phyloP scores from a whole-genome alignment of 169 alveolate species.

The Amoebophrya sp. region DNA sequence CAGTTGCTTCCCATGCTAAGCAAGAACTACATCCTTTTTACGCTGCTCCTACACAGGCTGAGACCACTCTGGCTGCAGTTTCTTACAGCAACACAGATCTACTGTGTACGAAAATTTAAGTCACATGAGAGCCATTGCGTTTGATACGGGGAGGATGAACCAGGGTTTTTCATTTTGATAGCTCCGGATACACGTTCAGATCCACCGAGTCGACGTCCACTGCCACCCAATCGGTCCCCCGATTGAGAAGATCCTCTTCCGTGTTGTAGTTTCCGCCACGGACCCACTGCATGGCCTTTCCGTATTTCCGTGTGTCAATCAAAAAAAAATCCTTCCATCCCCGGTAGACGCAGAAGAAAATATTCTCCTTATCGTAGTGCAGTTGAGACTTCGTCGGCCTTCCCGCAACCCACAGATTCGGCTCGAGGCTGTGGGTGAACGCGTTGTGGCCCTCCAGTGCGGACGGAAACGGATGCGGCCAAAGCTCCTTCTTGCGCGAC shows the following conservation, averaged over 20 bases:
- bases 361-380: not conserved
- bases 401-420: not conserved
- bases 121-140: too few relatives aligned
- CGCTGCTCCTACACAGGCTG: too few relatives aligned
- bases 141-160: too few relatives aligned
- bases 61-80: too few relatives aligned
- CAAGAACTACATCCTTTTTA: too few relatives aligned
- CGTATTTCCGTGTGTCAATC: not conserved
- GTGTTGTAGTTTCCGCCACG: not conserved
- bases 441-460: too few relatives aligned
- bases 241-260: not conserved
- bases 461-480: too few relatives aligned
- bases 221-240: not conserved
- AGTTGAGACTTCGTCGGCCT: not conserved
- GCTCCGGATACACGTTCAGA: not conserved
- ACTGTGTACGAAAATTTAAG: too few relatives aligned
- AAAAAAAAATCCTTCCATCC: not conserved
- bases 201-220: not conserved
- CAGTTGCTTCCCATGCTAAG: too few relatives aligned
- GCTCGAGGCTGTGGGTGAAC: not conserved
- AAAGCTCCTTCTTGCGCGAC: too few relatives aligned
- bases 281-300: not conserved
- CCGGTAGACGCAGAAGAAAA: not conserved
- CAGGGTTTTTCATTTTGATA: not conserved
- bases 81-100: too few relatives aligned